phyloP scores from a whole-genome alignment of 495 filamentous ascomycete genomes.

The Aspergillus asperescens region DNA sequence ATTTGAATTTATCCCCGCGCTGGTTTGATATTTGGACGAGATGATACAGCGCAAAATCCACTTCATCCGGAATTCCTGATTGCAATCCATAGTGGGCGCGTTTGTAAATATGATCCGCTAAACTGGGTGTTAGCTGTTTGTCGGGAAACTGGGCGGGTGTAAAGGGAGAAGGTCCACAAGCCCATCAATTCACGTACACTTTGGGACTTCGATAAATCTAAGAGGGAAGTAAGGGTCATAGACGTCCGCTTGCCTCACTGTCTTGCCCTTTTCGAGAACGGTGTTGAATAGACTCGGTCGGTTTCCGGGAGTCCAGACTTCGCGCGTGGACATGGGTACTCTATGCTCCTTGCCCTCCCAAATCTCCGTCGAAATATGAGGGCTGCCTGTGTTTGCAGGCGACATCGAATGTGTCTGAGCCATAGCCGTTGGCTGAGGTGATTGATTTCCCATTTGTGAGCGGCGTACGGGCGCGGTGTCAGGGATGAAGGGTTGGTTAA shows the following conservation, averaged over 20 bases:
- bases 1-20: constrained; percentile 90
- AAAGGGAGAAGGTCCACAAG: background rate
- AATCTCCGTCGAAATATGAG: constrained; percentile 27
- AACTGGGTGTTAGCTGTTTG: constrained; percentile 1
- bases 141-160: background rate
- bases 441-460: constrained; percentile 31
- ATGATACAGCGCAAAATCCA: constrained; percentile 84
- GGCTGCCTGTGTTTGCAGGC: constrained; percentile 27
- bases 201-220: constrained; percentile 37
- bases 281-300: constrained; percentile 32
- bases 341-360: constrained; percentile 39
- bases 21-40: constrained; percentile 94
- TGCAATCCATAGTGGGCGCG: constrained; percentile 74
- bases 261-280: constrained; percentile 27
- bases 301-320: constrained; percentile 43
- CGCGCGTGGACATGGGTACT: constrained; percentile 39
- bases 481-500: constrained; percentile 45
- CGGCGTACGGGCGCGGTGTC: constrained; percentile 40
- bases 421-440: constrained; percentile 30
- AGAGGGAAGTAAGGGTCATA: constrained; percentile 43
- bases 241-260: constrained; percentile 35
- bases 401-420: constrained; percentile 28
- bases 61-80: constrained; percentile 72
- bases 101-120: constrained; percentile 69
- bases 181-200: constrained; percentile 27